Evolutionary conservation across 106 monocot species (phyloP).

Genomic region (Dendrobium officinale): DNA sequence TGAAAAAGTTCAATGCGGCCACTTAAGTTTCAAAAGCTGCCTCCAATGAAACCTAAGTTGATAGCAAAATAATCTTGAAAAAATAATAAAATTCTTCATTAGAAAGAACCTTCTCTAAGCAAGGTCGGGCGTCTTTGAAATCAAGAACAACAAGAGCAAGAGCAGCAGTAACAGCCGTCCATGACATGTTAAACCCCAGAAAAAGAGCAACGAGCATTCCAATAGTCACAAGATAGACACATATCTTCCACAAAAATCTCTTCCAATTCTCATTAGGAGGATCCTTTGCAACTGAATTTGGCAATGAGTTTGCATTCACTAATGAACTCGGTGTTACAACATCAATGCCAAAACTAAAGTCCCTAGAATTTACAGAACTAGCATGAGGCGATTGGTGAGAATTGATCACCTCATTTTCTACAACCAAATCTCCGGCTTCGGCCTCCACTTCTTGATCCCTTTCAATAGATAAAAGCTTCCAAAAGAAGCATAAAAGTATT

Average conservation of each 20-base stretch:
- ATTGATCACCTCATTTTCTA: slow-evolving; percentile 11
- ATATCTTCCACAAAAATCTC: slow-evolving; percentile 28
- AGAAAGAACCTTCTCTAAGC: slow-evolving; percentile 31
- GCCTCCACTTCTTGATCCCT: slow-evolving; percentile 14
- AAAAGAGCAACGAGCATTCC: slow-evolving; percentile 46
- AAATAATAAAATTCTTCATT: neutral
- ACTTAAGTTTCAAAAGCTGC: too few species aligned
- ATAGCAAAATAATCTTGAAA: too few species aligned
- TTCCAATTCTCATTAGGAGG: slow-evolving; percentile 17
- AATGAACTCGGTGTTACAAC: neutral
- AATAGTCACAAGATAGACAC: slow-evolving; percentile 36
- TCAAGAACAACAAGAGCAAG: slow-evolving; percentile 44
- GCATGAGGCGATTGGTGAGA: slow-evolving; percentile 26
- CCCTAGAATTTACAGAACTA: neutral
- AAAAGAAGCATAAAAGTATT: slow-evolving; percentile 23
- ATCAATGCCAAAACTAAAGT: neutral
- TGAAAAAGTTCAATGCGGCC: too few species aligned
- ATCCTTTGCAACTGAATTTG: slow-evolving; percentile 17
- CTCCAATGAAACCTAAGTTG: too few species aligned
- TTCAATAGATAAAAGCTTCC: slow-evolving; percentile 23
- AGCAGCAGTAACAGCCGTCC: slow-evolving; percentile 49
- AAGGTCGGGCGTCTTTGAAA: slow-evolving; percentile 46
- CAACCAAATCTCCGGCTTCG: neutral
- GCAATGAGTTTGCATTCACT: neutral
- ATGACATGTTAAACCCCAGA: slow-evolving; percentile 47